These are phyloP conservation scores for Meyerozyma smithsonii DNA, from an alignment of 1,139 yeast genomes.

Conservation along the genomic window DNA sequence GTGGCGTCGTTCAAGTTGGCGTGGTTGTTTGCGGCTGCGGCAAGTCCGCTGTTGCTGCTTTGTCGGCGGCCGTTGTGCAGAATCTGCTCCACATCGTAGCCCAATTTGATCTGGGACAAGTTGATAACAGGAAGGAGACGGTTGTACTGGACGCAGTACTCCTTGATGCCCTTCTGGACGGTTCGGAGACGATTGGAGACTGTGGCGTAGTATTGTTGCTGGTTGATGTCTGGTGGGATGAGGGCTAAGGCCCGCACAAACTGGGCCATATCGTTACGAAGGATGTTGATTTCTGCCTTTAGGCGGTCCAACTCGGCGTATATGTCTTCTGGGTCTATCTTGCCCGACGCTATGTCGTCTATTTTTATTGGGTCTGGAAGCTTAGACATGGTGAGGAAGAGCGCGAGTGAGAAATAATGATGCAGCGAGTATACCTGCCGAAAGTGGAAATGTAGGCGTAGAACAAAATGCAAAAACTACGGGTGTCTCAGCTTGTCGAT, in stretches of 20 bases:
- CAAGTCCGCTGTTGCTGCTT: neutral
- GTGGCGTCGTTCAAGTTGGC: neutral
- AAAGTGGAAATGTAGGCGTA: neutral
- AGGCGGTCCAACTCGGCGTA: conserved; percentile 39
- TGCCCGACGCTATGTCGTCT: conserved; percentile 45
- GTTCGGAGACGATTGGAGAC: conserved; percentile 19
- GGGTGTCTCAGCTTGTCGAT: no score
- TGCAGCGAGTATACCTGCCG: neutral
- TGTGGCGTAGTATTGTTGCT: conserved; percentile 30
- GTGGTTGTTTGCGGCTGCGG: neutral
- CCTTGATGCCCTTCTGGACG: conserved; percentile 36
- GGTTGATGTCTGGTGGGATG: conserved; percentile 31
- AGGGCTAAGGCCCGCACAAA: conserved; percentile 37
- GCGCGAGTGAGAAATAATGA: neutral
- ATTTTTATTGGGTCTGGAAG: conserved; percentile 38
- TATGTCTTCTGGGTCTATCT: conserved; percentile 32
- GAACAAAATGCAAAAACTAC: neutral
- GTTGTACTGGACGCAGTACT: conserved; percentile 42
- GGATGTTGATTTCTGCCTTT: conserved; percentile 39
- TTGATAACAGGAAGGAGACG: conserved; percentile 46
- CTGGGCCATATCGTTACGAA: conserved; percentile 41
- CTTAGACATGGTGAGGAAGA: conserved; percentile 9
- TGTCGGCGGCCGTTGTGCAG: neutral
- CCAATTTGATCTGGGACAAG: conserved; percentile 46
- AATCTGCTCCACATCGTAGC: conserved; percentile 39